Conservation (phyloP, 176 grass and related monocot species). For the Triticum dicoccoides region DNA sequence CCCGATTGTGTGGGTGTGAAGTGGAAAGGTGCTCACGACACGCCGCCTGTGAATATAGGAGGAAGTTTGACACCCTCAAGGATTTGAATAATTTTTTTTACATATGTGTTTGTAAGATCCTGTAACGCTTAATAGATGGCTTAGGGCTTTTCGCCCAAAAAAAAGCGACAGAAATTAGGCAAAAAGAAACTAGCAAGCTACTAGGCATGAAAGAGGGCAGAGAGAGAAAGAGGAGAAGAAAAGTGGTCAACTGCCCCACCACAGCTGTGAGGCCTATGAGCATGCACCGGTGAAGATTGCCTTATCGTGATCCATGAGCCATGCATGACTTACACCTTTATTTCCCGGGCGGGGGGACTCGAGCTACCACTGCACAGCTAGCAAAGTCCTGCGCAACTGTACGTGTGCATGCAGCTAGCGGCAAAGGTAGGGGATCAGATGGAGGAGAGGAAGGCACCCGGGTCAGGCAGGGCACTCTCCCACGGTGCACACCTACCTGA, state of each 20-base stretch:
- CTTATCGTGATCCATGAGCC: constrained; percentile 23
- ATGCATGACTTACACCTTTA: constrained; percentile 12
- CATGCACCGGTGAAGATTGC: background rate
- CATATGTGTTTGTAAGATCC: too few relatives aligned
- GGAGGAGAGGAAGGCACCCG: background rate
- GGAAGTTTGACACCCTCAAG: too few relatives aligned
- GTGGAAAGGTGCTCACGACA: too few relatives aligned
- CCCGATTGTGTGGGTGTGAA: too few relatives aligned
- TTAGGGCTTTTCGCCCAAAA: too few relatives aligned
- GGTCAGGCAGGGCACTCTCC: background rate
- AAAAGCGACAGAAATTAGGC: background rate
- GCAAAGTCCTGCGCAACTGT: constrained; percentile 14
- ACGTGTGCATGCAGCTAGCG: background rate
- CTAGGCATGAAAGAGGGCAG: background rate
- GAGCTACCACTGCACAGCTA: background rate
- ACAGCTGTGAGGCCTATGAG: constrained; percentile 31
- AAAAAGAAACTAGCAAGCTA: background rate
- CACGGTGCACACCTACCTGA: constrained; percentile 45
- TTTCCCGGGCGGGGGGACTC: background rate
- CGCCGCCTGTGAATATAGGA: too few relatives aligned
- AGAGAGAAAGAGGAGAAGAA: background rate
- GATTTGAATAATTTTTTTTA: too few relatives aligned
- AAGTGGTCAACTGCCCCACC: constrained; percentile 25
- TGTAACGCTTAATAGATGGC: too few relatives aligned
- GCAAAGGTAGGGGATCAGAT: constrained; percentile 2